A percentile compares a stretch with the other conserved stretches of the same genome.
Conservation (phyloP, 495 filamentous ascomycete species). For the Chlorociboria aeruginascens region DNA sequence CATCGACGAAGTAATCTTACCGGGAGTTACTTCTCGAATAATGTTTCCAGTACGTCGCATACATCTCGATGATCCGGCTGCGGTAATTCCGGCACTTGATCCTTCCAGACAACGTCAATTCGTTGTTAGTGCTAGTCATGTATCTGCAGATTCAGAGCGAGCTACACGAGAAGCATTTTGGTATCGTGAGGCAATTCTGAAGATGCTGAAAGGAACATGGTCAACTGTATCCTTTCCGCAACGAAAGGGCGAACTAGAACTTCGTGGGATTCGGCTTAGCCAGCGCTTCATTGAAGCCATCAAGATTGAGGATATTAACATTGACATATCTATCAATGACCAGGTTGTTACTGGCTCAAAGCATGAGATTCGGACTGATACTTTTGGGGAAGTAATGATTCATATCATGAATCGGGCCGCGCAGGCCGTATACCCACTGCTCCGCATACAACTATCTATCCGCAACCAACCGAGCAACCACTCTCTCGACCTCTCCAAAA, state of each 20-base stretch:
- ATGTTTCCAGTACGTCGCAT: conserved; percentile 66
- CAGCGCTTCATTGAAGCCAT: conserved; percentile 74
- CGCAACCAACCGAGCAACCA: conserved; percentile 59
- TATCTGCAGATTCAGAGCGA: conserved; percentile 67
- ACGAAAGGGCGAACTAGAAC: conserved; percentile 58
- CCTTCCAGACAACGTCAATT: conserved; percentile 71
- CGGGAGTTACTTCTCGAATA: conserved; percentile 67
- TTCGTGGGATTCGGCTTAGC: conserved; percentile 60
- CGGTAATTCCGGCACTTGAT: conserved; percentile 70
- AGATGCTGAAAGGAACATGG: conserved; percentile 60
- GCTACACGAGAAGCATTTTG: conserved; percentile 78
- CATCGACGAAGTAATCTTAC: conserved; percentile 46
- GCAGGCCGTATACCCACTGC: conserved; percentile 53
- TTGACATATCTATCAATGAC: conserved; percentile 44
- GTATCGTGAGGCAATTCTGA: conserved; percentile 79
- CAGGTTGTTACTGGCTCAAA: conserved; percentile 4
- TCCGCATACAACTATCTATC: conserved; percentile 68
- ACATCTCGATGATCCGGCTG: conserved; percentile 63
- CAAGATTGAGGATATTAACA: conserved; percentile 66
- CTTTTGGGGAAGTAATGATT: conserved; percentile 56
- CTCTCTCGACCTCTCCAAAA: conserved; percentile 73
- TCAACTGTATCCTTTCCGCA: conserved; percentile 37
- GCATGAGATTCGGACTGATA: conserved; percentile 44
- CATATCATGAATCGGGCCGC: conserved; percentile 60
- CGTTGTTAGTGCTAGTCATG: conserved; percentile 68